Evolutionary conservation across 805 yeast species (phyloP).

Genomic region (Teunomyces gatunensis): DNA sequence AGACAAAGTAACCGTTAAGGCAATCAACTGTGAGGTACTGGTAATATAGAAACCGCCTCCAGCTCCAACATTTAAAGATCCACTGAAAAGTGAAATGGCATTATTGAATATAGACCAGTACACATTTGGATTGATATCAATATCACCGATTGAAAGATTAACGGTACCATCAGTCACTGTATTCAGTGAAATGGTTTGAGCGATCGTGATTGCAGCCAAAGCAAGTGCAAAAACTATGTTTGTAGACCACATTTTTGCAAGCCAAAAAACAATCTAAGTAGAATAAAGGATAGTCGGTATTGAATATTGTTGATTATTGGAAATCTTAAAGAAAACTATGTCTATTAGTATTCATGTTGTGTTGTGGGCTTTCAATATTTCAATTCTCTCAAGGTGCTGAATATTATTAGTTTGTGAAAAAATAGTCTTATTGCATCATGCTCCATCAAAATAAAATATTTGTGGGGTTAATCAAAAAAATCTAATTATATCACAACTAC

Average conservation of each 20-base stretch:
- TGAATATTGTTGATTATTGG: too few species aligned
- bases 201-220: not conserved
- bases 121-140: conserved; percentile 14
- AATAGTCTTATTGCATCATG: too few species aligned
- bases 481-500: too few species aligned
- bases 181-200: conserved; percentile 8
- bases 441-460: too few species aligned
- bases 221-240: not conserved
- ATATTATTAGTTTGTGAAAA: too few species aligned
- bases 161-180: conserved; percentile 17
- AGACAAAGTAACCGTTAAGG: conserved; percentile 11
- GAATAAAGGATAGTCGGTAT: not conserved
- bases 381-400: too few species aligned
- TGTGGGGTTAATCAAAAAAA: too few species aligned
- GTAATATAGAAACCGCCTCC: conserved; percentile 19
- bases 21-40: conserved; percentile 9
- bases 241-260: not conserved
- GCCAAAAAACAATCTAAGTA: not conserved
- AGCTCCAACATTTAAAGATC: conserved; percentile 4
- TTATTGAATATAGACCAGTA: conserved; percentile 17
- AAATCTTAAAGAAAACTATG: too few species aligned
- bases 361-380: too few species aligned
- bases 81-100: not conserved
- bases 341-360: too few species aligned
- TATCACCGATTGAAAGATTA: conserved; percentile 16